A percentile compares a stretch with the other conserved stretches of the same genome.
Evolutionary conservation across 2,329 filamentous ascomycete species (phyloP).

Genomic region (Celoporthe dispersa): DNA sequence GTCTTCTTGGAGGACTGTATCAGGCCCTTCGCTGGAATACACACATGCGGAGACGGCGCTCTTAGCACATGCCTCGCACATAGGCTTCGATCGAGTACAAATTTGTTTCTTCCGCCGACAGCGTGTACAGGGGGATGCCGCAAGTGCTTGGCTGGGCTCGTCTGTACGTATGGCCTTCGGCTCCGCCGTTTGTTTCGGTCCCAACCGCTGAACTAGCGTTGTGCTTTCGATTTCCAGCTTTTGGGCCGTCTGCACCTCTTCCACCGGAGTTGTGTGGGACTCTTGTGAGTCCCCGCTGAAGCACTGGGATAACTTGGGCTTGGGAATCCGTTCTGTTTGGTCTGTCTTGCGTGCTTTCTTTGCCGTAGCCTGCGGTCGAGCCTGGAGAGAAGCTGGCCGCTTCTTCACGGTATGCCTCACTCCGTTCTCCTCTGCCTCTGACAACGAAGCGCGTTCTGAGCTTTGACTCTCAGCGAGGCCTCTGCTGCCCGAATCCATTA

Average conservation of each 20-base stretch:
- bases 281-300: not conserved
- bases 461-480: not conserved
- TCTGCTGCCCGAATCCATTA: not conserved
- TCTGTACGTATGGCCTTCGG: not conserved
- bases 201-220: not conserved
- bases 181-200: not conserved
- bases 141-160: not conserved
- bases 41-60: constrained; percentile 5
- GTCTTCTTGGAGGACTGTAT: not conserved
- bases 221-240: not conserved
- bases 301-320: not conserved
- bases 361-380: not conserved
- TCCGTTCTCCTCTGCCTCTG: not conserved
- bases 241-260: not conserved
- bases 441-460: not conserved
- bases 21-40: not conserved
- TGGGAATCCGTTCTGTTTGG: not conserved
- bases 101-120: constrained; percentile 15
- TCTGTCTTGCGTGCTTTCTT: constrained; percentile 11
- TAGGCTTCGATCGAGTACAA: constrained; percentile 15
- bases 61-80: constrained; percentile 13
- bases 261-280: not conserved
- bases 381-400: constrained; percentile 4
- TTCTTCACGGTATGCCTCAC: not conserved
- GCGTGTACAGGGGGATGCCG: constrained; percentile 5